Evolutionary conservation across 371 early-diverging fungal genomes (phyloP), one percentile per base, ranked within the genome.

Genomic region (Mucor indicus): DNA sequence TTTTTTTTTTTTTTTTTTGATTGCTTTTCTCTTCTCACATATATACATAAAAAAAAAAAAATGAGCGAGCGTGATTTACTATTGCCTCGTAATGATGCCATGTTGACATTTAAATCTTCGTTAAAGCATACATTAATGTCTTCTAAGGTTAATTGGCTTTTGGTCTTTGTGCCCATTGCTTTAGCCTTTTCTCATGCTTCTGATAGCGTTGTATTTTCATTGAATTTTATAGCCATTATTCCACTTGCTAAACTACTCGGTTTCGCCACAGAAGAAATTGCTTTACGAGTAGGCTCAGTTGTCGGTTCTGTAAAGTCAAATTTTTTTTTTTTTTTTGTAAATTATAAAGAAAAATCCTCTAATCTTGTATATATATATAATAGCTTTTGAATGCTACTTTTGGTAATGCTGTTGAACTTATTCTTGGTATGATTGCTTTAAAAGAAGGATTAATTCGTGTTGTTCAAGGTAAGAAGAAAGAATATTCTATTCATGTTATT

Each of bases 221-320:
- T 93, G 47, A 97, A 97, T 79, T 93, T 95, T 41, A 75, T 93
- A 17, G 95, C 94, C n/a, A 91, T 97, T 44, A 72, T 97, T 23
- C 94, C 95, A 4, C 64, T 95, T 35, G 94, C 95, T 27, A 91
- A 90, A 46, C 61, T 77, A 0, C 54, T 77, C n/a, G 76, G 76
- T 29, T 67, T 71, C 33, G 63, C 72, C 20, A 75, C 76, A 13
- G 72, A 76, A 36, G 72, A 76, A 48, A 53, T 75, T 38, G 65
- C 71, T 9, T 44, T 75, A n/a, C 63, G 50, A 27, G 41, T 43
- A 17, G 75, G 75, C 17, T 60, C 65, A 22, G 61, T 63, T 27
- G 50, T 66, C 40, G 73, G 72, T 24, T 50, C 68, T 32, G 61
- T 65, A 60, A 63, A 27, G 29, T 27, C 7, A 27, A 27, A 7